phyloP scores from a whole-genome alignment of 1,284 basidiomycete genomes.

The Spongispora temasekensis region DNA sequence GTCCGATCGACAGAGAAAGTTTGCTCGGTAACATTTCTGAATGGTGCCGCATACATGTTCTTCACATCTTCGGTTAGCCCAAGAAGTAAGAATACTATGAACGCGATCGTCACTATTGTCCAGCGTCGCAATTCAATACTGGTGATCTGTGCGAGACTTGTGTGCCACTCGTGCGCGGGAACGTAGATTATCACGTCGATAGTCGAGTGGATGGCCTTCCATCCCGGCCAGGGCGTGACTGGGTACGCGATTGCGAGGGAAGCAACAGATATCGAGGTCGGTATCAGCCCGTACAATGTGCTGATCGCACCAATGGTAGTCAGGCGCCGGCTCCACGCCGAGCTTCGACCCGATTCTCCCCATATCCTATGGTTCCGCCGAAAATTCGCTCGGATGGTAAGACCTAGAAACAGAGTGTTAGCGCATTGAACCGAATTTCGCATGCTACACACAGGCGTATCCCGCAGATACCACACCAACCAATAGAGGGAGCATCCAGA shows the following conservation, averaged over 20 bases:
- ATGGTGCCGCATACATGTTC: constrained; percentile 15
- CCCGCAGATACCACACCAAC: constrained; percentile 31
- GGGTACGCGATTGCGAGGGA: constrained; percentile 13
- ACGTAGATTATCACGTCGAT: constrained; percentile 11
- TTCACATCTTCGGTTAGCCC: constrained; percentile 24
- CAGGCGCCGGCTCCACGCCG: constrained; percentile 16
- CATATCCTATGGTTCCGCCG: neutral
- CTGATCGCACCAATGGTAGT: constrained; percentile 14
- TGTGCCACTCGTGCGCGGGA: constrained; percentile 13
- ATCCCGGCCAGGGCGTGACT: constrained; percentile 26
- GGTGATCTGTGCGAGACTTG: neutral
- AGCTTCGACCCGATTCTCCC: constrained; percentile 1
- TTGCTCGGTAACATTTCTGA: constrained; percentile 7
- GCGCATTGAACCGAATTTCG: neutral
- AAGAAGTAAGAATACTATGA: constrained; percentile 27
- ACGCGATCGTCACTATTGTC: constrained; percentile 14
- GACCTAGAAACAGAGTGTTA: constrained; percentile 11
- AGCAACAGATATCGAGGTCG: constrained; percentile 15
- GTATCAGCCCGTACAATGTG: constrained; percentile 17
- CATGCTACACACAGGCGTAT: constrained; percentile 21
- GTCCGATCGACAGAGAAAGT: neutral
- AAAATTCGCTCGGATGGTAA: constrained; percentile 11
- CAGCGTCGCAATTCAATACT: constrained; percentile 24
- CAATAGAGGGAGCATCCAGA: constrained; percentile 39
- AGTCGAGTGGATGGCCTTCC: constrained; percentile 20